These are phyloP conservation scores for Colletotrichum theobromicola DNA, from an alignment of 2,329 filamentous ascomycete species.

Conservation along the genomic window DNA sequence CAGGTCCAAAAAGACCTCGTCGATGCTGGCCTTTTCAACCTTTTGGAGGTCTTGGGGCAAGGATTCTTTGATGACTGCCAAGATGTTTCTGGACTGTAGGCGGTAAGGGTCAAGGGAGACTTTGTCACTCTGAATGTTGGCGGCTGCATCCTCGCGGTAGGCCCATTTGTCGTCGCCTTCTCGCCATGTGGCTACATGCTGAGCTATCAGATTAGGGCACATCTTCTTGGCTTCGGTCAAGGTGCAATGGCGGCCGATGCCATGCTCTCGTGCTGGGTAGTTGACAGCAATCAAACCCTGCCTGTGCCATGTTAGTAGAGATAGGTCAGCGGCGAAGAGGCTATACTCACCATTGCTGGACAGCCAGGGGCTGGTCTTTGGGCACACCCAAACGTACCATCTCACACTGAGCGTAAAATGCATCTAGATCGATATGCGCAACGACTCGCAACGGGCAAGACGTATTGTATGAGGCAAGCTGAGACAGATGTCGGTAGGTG, in stretches of 20 bases:
- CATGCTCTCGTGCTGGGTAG: slow-evolving; percentile 84
- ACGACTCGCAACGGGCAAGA: slow-evolving; percentile 84
- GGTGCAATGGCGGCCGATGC: slow-evolving; percentile 80
- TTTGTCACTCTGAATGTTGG: slow-evolving; percentile 86
- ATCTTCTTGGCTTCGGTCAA: slow-evolving; percentile 83
- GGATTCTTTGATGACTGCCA: slow-evolving; percentile 77
- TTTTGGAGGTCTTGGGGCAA: slow-evolving; percentile 70
- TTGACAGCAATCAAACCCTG: slow-evolving; percentile 95
- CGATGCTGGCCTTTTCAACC: slow-evolving; percentile 93
- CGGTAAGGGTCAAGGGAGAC: slow-evolving; percentile 94
- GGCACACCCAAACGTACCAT: slow-evolving; percentile 81
- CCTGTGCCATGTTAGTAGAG: slow-evolving; percentile 47
- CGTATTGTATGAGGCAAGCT: slow-evolving; percentile 73
- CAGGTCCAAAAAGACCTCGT: slow-evolving; percentile 94
- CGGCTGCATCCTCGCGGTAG: slow-evolving; percentile 81
- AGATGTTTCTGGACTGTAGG: slow-evolving; percentile 80
- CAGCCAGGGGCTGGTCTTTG: slow-evolving; percentile 82
- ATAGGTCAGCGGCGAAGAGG: not conserved
- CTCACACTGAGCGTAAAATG: slow-evolving; percentile 97
- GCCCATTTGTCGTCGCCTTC: slow-evolving; percentile 93
- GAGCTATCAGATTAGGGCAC: slow-evolving; percentile 82
- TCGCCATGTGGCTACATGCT: slow-evolving; percentile 95
- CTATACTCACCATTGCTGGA: slow-evolving; percentile 80
- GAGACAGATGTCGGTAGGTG: slow-evolving; percentile 82
- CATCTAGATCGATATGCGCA: slow-evolving; percentile 93